phyloP scores from a whole-genome alignment of 176 grass and related monocot genomes.

The Phragmites australis region DNA sequence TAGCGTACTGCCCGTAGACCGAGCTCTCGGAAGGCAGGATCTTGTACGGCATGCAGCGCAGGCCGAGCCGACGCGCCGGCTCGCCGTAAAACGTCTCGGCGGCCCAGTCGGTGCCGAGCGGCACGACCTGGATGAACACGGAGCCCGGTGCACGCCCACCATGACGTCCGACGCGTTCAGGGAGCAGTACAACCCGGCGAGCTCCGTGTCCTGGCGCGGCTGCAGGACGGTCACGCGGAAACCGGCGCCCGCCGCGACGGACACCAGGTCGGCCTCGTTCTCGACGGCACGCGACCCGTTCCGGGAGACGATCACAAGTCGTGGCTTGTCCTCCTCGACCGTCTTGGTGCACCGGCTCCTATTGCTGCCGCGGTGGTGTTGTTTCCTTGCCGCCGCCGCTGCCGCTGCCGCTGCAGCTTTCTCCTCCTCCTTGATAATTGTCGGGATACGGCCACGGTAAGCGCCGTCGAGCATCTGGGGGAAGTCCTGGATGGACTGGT shows the following conservation, averaged over 20 bases:
- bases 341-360: too few relatives aligned
- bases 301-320: slow-evolving; percentile 61
- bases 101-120: slow-evolving; percentile 75
- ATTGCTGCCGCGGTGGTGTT: background rate
- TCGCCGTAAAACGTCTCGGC: slow-evolving; percentile 76
- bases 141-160: slow-evolving; percentile 73
- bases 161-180: slow-evolving; percentile 67
- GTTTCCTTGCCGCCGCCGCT: background rate
- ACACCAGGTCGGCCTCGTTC: slow-evolving; percentile 53
- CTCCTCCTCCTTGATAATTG: slow-evolving; percentile 44
- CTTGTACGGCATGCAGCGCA: slow-evolving; percentile 62
- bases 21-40: slow-evolving; percentile 67
- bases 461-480: slow-evolving; percentile 63
- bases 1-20: slow-evolving; percentile 43
- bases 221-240: slow-evolving; percentile 52
- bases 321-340: slow-evolving; percentile 29
- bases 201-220: slow-evolving; percentile 62
- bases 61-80: slow-evolving; percentile 57
- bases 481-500: slow-evolving; percentile 59
- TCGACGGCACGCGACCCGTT: slow-evolving; percentile 69
- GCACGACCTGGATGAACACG: slow-evolving; percentile 74
- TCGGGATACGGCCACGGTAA: slow-evolving; percentile 43
- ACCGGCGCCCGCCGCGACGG: slow-evolving; percentile 31
- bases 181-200: slow-evolving; percentile 58
- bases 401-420: background rate